Conservation (phyloP, 176 grass and related monocot species). For the Triticum aestivum region IWGSC_CS_RefSeq_v2.1 NC_057796.1:61980733-61981232, state of each 20-base stretch:
- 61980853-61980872: too few species aligned
- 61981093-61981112: background rate
- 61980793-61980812: too few species aligned
- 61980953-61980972: background rate
- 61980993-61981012: background rate
- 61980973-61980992: background rate
- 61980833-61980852: too few species aligned
- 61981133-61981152: background rate
- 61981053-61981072: background rate
- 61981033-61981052: background rate
- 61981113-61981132: background rate
- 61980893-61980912: background rate
- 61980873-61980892: too few species aligned
- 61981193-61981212: too few species aligned
- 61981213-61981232: too few species aligned
- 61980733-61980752: too few species aligned
- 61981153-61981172: background rate
- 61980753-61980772: too few species aligned
- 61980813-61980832: too few species aligned
- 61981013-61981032: background rate
- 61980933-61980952: background rate
- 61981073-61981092: background rate
- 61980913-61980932: background rate
- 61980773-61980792: too few species aligned
- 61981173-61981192: background rate